phyloP scores from a whole-genome alignment of 169 alveolate genomes.

The Cryptosporidium meleagridis region DNA sequence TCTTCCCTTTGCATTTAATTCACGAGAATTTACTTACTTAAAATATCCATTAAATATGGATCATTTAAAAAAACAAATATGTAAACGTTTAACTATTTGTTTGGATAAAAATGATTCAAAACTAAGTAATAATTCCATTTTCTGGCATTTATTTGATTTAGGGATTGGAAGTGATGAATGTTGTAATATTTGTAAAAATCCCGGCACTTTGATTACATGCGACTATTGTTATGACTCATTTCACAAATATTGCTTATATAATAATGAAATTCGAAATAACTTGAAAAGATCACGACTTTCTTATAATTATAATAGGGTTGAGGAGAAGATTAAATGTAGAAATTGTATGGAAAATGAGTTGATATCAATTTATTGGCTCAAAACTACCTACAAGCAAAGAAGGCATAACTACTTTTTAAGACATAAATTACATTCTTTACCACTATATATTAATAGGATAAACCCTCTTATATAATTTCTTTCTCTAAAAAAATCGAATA shows the following conservation, averaged over 20 bases:
- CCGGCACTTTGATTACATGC: slow-evolving; percentile 61
- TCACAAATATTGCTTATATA: slow-evolving; percentile 52
- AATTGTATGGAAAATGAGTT: slow-evolving; percentile 43
- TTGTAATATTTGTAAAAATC: slow-evolving; percentile 43
- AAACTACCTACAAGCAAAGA: slow-evolving; percentile 47
- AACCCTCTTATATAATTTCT: neutral
- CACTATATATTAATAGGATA: slow-evolving; percentile 7
- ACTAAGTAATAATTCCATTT: slow-evolving; percentile 19
- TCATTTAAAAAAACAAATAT: slow-evolving; percentile 15
- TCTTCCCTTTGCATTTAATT: slow-evolving; percentile 42
- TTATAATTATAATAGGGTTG: neutral
- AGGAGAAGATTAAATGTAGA: slow-evolving; percentile 22
- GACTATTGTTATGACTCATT: slow-evolving; percentile 51
- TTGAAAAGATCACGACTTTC: slow-evolving; percentile 21
- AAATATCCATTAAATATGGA: neutral
- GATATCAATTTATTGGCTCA: slow-evolving; percentile 28
- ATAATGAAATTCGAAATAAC: slow-evolving; percentile 9
- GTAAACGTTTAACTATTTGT: slow-evolving; percentile 29
- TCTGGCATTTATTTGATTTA: slow-evolving; percentile 55
- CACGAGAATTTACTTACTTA: neutral
- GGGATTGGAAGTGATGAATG: slow-evolving; percentile 70
- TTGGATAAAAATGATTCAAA: neutral
- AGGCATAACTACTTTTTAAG: slow-evolving; percentile 25
- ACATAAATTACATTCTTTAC: slow-evolving; percentile 18
- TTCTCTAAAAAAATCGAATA: neutral